Evolutionary conservation across 2,329 filamentous ascomycete genomes (phyloP), one percentile per base, ranked within the genome.

Genomic region (Fusarium cyanostomum): DNA sequence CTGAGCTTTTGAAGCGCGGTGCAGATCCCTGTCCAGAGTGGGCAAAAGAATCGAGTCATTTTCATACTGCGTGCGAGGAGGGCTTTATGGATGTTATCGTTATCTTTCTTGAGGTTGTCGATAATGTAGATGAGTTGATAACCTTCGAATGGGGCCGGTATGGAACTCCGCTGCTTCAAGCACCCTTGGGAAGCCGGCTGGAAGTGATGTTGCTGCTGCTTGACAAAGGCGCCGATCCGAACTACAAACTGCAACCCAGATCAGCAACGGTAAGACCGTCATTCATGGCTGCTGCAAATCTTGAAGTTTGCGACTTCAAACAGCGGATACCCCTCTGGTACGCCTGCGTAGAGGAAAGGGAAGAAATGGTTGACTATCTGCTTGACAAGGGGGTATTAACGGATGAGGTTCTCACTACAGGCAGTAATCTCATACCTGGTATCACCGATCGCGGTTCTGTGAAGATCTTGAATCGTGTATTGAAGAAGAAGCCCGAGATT

Each of bases 101-200:
- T 15, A 30, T 39, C 5, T 66, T 64, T 15, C 51, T 64, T 11
- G 62, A 66, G 24, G 39, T 46, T 5, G 56, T 56, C 1, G 51
- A 54, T 3, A 42, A 66, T 13, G 21, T 27, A 4, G n/a, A 46
- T 2, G 56, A 64, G n/a, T 26, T 66, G 30, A 28, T 64, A 41
- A 59, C 61, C 31, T 64, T 67, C 8, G 59, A 67, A 42, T 67
- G 62, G 62, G 62, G 59, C 4, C 56, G 52, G 53, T 55, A 52
- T 26, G 59, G 53, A 15, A 59, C 51, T 10, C 59, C 59, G 8
- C 28, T 67, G 16, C 30, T 58, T 3, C 51, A 57, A 35, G 59
- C 59, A 2, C 44, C 52, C 15, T 52, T 59, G 15, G 59, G 56
- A 15, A 56, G 59, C 3, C 51, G 38, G 9, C 30, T 61, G 11